phyloP scores from a whole-genome alignment of 2,329 filamentous ascomycete genomes.

The Epichloe sylvatica region DNA sequence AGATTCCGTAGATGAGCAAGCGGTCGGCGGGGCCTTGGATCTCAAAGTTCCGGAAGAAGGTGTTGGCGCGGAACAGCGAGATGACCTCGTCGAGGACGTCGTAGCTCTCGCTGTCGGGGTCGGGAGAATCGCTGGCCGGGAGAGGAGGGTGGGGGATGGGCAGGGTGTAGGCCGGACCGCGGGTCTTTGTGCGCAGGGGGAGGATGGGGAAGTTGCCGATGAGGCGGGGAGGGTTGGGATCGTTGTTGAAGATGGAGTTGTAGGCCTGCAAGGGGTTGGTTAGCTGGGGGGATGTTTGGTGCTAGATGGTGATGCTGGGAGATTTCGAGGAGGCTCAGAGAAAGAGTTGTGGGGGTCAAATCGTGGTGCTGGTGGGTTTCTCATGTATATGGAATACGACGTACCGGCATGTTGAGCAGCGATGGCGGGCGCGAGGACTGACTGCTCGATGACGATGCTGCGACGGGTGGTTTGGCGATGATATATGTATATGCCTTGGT shows the following conservation, averaged over 20 bases:
- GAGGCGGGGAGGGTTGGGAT: constrained; percentile 47
- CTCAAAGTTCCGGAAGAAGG: constrained; percentile 98
- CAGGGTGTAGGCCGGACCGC: constrained; percentile 86
- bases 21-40: constrained; percentile 93
- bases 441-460: constrained; percentile 12
- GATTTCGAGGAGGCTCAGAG: not conserved
- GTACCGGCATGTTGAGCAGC: constrained; percentile 17
- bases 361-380: not conserved
- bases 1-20: constrained; percentile 89
- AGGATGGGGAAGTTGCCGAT: constrained; percentile 90
- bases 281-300: constrained; percentile 1
- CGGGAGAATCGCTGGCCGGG: constrained; percentile 47
- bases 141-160: constrained; percentile 43
- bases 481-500: not conserved
- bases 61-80: constrained; percentile 89
- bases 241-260: constrained; percentile 91
- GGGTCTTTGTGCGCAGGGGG: constrained; percentile 84
- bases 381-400: not conserved
- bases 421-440: constrained; percentile 6
- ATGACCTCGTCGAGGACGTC: constrained; percentile 93
- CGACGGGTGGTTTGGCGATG: constrained; percentile 2
- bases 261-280: constrained; percentile 52
- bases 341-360: not conserved
- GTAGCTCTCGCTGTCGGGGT: constrained; percentile 84
- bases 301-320: not conserved